Evolutionary conservation across 2,329 filamentous ascomycete genomes (phyloP).

Genomic region (Lecanicillium sp.): DNA sequence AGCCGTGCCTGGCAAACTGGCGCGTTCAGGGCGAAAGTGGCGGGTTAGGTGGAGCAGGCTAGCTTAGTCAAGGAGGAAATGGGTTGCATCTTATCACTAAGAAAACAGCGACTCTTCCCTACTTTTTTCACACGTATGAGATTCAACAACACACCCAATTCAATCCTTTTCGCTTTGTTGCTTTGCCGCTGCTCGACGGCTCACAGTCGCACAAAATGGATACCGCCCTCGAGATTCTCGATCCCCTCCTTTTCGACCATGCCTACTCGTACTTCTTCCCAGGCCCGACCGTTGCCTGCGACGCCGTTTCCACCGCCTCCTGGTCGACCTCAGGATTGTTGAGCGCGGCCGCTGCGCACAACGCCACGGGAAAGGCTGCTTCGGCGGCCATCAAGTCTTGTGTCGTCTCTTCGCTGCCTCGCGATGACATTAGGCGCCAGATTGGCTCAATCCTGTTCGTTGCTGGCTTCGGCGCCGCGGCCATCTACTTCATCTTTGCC

Average conservation of each 20-base stretch:
- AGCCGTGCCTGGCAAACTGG: too few relatives aligned
- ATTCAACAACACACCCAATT: neutral
- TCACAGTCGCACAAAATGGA: slow-evolving; percentile 27
- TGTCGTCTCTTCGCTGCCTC: slow-evolving; percentile 38
- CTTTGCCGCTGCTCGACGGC: slow-evolving; percentile 3
- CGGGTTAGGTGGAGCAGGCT: neutral
- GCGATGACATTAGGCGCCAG: slow-evolving; percentile 37
- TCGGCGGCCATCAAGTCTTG: slow-evolving; percentile 37
- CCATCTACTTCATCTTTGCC: slow-evolving; percentile 60
- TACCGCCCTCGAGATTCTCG: slow-evolving; percentile 33
- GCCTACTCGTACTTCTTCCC: slow-evolving; percentile 35
- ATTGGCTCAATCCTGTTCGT: slow-evolving; percentile 32
- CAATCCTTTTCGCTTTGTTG: neutral
- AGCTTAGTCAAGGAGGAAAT: slow-evolving; percentile 9
- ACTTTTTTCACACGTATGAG: neutral
- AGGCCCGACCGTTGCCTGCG: slow-evolving; percentile 15
- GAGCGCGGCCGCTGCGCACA: slow-evolving; percentile 9
- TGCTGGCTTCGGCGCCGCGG: slow-evolving; percentile 33
- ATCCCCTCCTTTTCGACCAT: slow-evolving; percentile 35
- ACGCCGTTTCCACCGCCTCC: slow-evolving; percentile 10
- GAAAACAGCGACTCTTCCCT: neutral
- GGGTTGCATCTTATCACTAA: slow-evolving; percentile 9
- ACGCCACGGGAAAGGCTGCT: slow-evolving; percentile 8
- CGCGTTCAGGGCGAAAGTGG: neutral
- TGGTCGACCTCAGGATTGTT: slow-evolving; percentile 9